These are phyloP conservation scores for Lentinula aciculospora DNA, from an alignment of 768 basidiomycete species.

Conservation along the genomic window DNA sequence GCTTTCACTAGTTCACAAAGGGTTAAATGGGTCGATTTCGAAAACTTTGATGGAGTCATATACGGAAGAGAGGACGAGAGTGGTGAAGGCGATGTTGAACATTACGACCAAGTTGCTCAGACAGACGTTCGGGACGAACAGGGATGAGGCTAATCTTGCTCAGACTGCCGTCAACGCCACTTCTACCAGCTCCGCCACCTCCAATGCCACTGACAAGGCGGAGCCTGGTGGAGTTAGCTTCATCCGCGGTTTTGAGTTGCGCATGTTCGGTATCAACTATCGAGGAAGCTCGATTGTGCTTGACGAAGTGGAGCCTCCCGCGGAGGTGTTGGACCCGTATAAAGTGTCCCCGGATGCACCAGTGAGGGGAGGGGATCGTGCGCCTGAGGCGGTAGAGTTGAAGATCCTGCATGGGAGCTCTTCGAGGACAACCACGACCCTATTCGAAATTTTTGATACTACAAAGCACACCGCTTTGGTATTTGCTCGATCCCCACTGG, in stretches of 20 bases:
- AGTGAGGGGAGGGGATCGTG: not conserved
- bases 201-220: not conserved
- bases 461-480: not conserved
- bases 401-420: too few relatives aligned
- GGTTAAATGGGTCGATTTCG: slow-evolving; percentile 2
- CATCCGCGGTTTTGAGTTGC: not conserved
- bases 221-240: not conserved
- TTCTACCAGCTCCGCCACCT: not conserved
- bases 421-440: not conserved
- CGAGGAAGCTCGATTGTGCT: slow-evolving; percentile 1
- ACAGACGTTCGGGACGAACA: not conserved
- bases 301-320: not conserved
- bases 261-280: slow-evolving; percentile 5
- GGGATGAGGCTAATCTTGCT: not conserved
- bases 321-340: not conserved
- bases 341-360: not conserved
- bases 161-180: not conserved
- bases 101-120: slow-evolving; percentile 13
- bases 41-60: slow-evolving; percentile 18
- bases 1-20: slow-evolving; percentile 14
- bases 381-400: not conserved
- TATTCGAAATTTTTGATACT: not conserved
- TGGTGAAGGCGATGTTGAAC: slow-evolving; percentile 22
- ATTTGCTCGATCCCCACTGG: not conserved
- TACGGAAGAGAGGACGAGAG: slow-evolving; percentile 18